Conservation (phyloP, 176 grass and related monocot genomes). For the Rhynchospora pubera region DNA sequence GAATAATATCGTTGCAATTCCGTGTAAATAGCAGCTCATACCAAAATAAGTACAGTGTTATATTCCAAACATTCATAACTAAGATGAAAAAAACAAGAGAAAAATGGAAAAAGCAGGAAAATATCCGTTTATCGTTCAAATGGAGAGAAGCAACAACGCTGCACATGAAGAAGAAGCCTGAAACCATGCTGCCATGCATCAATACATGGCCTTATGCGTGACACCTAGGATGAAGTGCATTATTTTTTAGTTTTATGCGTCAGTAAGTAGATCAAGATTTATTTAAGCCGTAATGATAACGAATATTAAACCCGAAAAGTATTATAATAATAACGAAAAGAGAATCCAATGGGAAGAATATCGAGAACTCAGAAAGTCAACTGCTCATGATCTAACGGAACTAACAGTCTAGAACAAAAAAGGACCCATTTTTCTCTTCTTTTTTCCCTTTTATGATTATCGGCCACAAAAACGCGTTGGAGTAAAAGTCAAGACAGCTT, state of each 20-base stretch:
- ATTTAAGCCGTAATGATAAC: too few species aligned
- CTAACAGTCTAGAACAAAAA: background rate
- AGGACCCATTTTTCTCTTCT: background rate
- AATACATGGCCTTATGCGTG: background rate
- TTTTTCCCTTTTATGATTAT: background rate
- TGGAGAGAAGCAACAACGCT: background rate
- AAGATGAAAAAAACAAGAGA: background rate
- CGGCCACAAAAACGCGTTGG: background rate
- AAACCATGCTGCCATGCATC: too few species aligned
- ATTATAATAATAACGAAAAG: background rate
- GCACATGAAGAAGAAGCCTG: background rate
- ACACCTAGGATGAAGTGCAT: background rate
- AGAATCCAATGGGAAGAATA: background rate
- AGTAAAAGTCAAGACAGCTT: background rate
- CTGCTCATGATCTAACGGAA: background rate
- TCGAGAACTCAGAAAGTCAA: background rate
- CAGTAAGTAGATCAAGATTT: too few species aligned
- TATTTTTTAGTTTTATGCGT: background rate
- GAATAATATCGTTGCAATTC: too few species aligned
- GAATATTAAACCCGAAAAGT: background rate
- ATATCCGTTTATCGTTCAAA: background rate
- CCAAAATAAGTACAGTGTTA: too few species aligned
- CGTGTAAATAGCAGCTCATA: too few species aligned
- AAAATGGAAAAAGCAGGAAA: background rate
- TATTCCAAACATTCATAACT: background rate